A percentile compares a stretch with the other conserved stretches of the same genome.
phyloP scores from a whole-genome alignment of 2,329 filamentous ascomycete genomes.

The Arthrobotrys sinensis region DNA sequence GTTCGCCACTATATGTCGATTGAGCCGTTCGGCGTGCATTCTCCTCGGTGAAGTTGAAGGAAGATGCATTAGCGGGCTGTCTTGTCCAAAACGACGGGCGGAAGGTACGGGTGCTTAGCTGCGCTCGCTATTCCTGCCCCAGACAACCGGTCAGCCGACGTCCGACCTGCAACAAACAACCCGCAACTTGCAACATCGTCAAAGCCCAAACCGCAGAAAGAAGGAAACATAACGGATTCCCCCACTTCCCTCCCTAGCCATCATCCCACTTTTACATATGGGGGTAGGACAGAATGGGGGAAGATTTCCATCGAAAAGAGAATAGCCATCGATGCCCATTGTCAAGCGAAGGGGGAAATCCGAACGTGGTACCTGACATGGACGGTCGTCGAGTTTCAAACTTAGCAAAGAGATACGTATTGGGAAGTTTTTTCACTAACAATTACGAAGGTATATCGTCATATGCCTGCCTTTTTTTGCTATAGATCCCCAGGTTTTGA shows the following conservation, averaged over 20 bases:
- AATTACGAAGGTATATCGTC: slow-evolving; percentile 58
- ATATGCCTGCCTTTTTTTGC: slow-evolving; percentile 43
- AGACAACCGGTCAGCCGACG: slow-evolving; percentile 45
- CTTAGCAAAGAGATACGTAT: slow-evolving; percentile 38
- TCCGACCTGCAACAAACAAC: slow-evolving; percentile 55
- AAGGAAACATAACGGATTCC: slow-evolving; percentile 50
- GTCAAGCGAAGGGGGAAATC: slow-evolving; percentile 33
- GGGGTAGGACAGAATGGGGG: slow-evolving; percentile 33
- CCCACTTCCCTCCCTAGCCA: slow-evolving; percentile 34
- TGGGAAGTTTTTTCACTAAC: slow-evolving; percentile 29
- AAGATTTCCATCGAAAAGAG: slow-evolving; percentile 34
- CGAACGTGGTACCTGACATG: slow-evolving; percentile 54
- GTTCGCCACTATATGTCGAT: slow-evolving; percentile 54
- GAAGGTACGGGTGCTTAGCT: slow-evolving; percentile 58
- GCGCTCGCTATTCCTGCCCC: slow-evolving; percentile 36
- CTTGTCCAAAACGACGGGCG: slow-evolving; percentile 53
- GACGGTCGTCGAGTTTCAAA: slow-evolving; percentile 23
- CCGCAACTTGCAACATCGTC: slow-evolving; percentile 51
- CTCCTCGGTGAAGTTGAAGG: slow-evolving; percentile 6
- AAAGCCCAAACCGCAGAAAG: slow-evolving; percentile 26
- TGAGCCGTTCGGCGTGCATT: slow-evolving; percentile 43
- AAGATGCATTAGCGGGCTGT: slow-evolving; percentile 59
- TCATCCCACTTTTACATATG: slow-evolving; percentile 50
- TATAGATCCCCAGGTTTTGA: slow-evolving; percentile 16
- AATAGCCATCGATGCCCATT: slow-evolving; percentile 58